phyloP scores from a whole-genome alignment of 164 flowering plant species.

The Berberis vulgaris region DNA sequence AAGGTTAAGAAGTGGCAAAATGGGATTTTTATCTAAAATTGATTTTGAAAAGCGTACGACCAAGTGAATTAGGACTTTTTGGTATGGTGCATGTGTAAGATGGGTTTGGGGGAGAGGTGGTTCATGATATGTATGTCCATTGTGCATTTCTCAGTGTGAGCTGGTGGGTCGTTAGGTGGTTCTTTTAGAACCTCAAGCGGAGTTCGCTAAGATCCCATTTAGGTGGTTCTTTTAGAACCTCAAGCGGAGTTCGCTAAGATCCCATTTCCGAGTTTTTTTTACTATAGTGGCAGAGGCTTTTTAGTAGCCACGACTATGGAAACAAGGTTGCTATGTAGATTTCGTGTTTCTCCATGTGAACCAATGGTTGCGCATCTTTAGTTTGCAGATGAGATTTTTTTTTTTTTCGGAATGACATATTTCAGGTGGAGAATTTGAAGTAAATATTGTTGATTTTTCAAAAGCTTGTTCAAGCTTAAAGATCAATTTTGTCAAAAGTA shows the following conservation, averaged over 20 bases:
- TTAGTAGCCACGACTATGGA: too few relatives aligned
- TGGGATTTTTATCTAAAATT: neutral
- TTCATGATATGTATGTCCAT: neutral
- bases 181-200: neutral
- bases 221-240: neutral
- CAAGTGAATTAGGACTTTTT: neutral
- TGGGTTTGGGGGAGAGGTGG: neutral
- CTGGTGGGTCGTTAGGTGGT: neutral
- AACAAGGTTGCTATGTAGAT: too few relatives aligned
- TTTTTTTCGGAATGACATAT: too few relatives aligned
- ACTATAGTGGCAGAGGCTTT: neutral
- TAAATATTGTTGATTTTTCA: too few relatives aligned
- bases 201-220: neutral
- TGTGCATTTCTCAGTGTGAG: neutral
- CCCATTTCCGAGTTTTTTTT: neutral
- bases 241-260: neutral
- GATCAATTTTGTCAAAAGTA: too few relatives aligned
- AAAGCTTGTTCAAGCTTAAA: too few relatives aligned
- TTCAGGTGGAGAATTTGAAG: too few relatives aligned
- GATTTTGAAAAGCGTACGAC: neutral
- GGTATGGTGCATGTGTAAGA: neutral
- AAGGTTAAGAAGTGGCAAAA: too few relatives aligned
- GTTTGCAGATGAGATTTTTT: too few relatives aligned
- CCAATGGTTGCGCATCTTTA: too few relatives aligned
- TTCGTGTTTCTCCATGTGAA: too few relatives aligned